Evolutionary conservation across 495 filamentous ascomycete species (phyloP), one percentile per base, ranked within the genome.

Genomic region (Xylaria intraflava): DNA sequence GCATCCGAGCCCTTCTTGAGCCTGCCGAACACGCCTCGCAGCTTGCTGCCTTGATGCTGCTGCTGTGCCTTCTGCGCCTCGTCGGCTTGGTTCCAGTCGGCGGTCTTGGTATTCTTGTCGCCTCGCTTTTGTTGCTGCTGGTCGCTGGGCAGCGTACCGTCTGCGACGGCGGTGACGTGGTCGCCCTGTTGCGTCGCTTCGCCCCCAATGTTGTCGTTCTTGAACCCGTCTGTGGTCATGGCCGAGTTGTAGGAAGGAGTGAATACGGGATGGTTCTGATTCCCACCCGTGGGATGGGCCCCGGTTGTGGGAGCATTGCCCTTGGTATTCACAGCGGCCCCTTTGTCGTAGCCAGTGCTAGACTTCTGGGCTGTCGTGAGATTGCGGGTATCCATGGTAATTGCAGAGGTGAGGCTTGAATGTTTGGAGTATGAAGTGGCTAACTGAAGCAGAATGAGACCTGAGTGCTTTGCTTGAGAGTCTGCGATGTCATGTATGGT

Each of bases 161-260:
- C 45, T 9, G 23, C 22, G 11, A 14, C n/a, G 49, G 9, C 1
- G 19, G 39, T 20, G 33, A 8, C 24, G 19, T 46, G 14, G 12
- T 11, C 19, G 3, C 8, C 42, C 14, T 48, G 44, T 17, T 49
- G 24, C 2, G 45, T 31, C 19, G 31, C 11, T 10, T 46, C 19
- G 20, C 9, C 46, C 30, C 11, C 46, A 2, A 29, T 19, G 23
- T 22, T 12, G 24, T 44, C 33, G 3, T 46, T 24, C 19, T 55
- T 55, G 52, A 49, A 55, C 11, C 45, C 52, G 19, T 54, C 51
- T 12, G 51, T 54, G 7, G 51, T 48, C 24, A 48, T 27, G 31
- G 51, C 51, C 2, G 43, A 41, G 35, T 47, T 47, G 43, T 26
- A 43, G 19, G 41, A 24, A 16, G 23, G 35, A n/a, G 35, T 38